Base-by-base conservation (phyloP, 2,329 filamentous ascomycete genomes). In the Colletotrichum salicis region DNA sequence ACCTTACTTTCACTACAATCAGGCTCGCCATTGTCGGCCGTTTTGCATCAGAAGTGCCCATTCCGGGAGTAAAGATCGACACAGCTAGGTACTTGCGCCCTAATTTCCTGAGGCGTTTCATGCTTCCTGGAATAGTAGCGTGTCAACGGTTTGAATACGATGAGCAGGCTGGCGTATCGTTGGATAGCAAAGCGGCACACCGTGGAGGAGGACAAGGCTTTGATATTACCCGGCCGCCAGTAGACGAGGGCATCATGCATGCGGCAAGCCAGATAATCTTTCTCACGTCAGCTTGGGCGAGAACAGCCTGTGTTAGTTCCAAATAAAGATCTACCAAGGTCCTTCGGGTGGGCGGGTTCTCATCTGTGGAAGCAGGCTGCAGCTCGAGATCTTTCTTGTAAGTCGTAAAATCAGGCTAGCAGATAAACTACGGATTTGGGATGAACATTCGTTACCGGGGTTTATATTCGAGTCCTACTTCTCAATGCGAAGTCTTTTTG, bases 141-240 rank as follows among this genome's bases (percentile, higher is more conserved):
- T 45, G n/a, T n/a, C 19, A 48, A n/a, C 19, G 41, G 15, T 4
- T 5, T 0, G 0, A 12, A 0, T 11, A 2, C 27, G 3, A 48
- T 48, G 7, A 48, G 41, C 41, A 48, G 41, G 19, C 41, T 48
- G 41, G 8, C 7, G 8, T 10, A 48, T 48, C 8, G n/a, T 10
- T 11, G 19, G 41, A n/a, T 4, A n/a, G n/a, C 4, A 11, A n/a
- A 8, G 41, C 19, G 41, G 41, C n/a, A 48, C 41, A 48, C 41
- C 19, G 8, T 48, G n/a, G 11, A 7, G 7, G 6, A 48, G 19
- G n/a, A 48, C 15, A 22, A 22, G 19, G 41, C 41, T 48, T 6
- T 48, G 41, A 3, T 45, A 48, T 19, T 48, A 29, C 3, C 27
- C 19, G 1, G 41, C 41, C 41, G 6, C 3, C 41, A 22, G 7